These are phyloP conservation scores for Nemophila menziesii DNA, from an alignment of 257 asterid species.

Conservation along the genomic window DNA sequence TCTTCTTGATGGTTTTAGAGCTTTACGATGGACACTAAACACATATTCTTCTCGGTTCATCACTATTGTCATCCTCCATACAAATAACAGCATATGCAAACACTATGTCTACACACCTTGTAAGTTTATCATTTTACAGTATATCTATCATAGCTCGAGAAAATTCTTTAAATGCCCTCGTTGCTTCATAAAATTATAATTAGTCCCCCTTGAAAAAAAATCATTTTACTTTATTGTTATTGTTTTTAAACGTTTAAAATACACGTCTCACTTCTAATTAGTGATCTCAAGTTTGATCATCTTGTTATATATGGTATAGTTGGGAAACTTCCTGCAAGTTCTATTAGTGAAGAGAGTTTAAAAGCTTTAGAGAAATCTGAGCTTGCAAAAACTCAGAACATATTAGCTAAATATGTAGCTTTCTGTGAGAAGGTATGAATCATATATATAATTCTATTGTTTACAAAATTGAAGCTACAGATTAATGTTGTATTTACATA, in stretches of 20 bases:
- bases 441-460: neutral
- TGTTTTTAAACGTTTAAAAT: too few relatives aligned
- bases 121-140: too few relatives aligned
- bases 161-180: neutral
- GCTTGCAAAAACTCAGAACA: slow-evolving; percentile 16
- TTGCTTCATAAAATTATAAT: neutral
- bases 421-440: slow-evolving; percentile 25
- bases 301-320: slow-evolving; percentile 22
- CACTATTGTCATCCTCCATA: slow-evolving; percentile 42
- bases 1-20: slow-evolving; percentile 41
- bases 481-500: neutral
- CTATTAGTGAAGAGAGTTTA: slow-evolving; percentile 19
- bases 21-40: slow-evolving; percentile 43
- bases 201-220: neutral
- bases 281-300: neutral
- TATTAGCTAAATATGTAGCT: slow-evolving; percentile 17
- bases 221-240: neutral
- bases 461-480: neutral
- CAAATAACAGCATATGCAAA: slow-evolving; percentile 28
- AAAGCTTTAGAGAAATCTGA: slow-evolving; percentile 17
- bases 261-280: neutral
- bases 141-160: too few relatives aligned
- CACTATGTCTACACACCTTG: slow-evolving; percentile 54
- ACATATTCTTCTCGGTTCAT: slow-evolving; percentile 32
- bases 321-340: slow-evolving; percentile 34